These are phyloP conservation scores for Gossypium gossypioides DNA, from an alignment of 441 rosid genomes.

Conservation along the genomic window DNA sequence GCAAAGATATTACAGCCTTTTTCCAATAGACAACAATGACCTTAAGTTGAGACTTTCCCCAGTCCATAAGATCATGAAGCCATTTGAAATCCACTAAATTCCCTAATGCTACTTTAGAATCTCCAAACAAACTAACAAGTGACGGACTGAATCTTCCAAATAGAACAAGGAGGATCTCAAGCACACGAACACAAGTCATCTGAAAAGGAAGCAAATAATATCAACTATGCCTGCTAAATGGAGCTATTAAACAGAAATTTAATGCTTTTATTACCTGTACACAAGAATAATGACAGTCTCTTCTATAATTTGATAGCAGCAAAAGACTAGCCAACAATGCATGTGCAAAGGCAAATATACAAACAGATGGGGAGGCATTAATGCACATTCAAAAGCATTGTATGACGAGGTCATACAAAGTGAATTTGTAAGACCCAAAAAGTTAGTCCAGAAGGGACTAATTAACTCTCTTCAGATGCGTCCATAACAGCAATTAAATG, in stretches of 20 bases:
- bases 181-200: constrained; percentile 94
- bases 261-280: not conserved
- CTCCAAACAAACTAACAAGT: constrained; percentile 20
- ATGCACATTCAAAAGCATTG: not conserved
- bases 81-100: constrained; percentile 48
- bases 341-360: not conserved
- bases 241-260: not conserved
- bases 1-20: constrained; percentile 52
- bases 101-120: constrained; percentile 29
- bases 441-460: constrained; percentile 1
- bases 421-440: not conserved
- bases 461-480: not conserved
- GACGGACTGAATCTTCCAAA: constrained; percentile 47
- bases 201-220: constrained; percentile 29
- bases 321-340: constrained; percentile 3
- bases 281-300: not conserved
- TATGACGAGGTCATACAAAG: not conserved
- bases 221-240: constrained; percentile 6
- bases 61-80: constrained; percentile 86
- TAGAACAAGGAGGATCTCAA: constrained; percentile 79
- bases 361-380: not conserved
- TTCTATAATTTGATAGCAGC: not conserved
- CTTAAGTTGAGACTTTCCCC: constrained; percentile 90
- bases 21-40: constrained; percentile 85
- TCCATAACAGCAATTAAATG: not conserved